Percentiles rank a stretch among this genome's conserved stretches.
Evolutionary conservation across 768 basidiomycete genomes (phyloP).

Genomic region (Leucocoprinus leucothites): DNA sequence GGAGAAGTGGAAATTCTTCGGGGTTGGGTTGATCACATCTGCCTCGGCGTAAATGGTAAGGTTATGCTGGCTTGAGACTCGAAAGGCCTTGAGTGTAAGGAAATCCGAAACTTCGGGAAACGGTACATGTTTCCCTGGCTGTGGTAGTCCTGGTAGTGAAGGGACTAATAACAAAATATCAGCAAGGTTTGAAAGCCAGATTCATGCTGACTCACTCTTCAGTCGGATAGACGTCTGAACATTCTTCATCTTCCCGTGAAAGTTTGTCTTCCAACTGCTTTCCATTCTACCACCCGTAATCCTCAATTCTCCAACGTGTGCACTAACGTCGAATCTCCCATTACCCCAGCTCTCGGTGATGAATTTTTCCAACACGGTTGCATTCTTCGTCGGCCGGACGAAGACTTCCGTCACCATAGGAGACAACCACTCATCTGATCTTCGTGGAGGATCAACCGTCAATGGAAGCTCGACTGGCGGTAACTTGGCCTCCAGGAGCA

Average conservation of each 20-base stretch:
- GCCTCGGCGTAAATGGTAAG: conserved; percentile 51
- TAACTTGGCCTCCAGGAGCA: conserved; percentile 46
- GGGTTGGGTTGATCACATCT: conserved; percentile 55
- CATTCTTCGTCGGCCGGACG: conserved; percentile 52
- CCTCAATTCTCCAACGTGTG: conserved; percentile 36
- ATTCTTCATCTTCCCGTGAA: conserved; percentile 38
- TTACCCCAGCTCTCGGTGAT: conserved; percentile 54
- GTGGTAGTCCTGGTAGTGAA: conserved; percentile 61
- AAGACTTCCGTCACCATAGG: conserved; percentile 47
- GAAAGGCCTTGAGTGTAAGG: conserved; percentile 57
- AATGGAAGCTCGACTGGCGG: conserved; percentile 56
- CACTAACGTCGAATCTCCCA: conserved; percentile 44
- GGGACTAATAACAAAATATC: conserved; percentile 44
- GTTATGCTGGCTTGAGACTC: conserved; percentile 28
- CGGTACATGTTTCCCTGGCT: conserved; percentile 45
- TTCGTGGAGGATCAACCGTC: conserved; percentile 43
- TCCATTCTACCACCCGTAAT: conserved; percentile 51
- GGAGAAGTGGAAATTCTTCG: conserved; percentile 44
- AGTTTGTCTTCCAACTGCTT: conserved; percentile 45
- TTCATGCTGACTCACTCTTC: conserved; percentile 42
- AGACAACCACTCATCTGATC: conserved; percentile 56
- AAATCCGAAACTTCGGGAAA: conserved; percentile 58
- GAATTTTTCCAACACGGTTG: conserved; percentile 46
- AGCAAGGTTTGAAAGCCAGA: not conserved
- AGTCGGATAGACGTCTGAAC: conserved; percentile 45